Conservation (phyloP, 805 yeast species). For the Komagataella phaffii region DNA sequence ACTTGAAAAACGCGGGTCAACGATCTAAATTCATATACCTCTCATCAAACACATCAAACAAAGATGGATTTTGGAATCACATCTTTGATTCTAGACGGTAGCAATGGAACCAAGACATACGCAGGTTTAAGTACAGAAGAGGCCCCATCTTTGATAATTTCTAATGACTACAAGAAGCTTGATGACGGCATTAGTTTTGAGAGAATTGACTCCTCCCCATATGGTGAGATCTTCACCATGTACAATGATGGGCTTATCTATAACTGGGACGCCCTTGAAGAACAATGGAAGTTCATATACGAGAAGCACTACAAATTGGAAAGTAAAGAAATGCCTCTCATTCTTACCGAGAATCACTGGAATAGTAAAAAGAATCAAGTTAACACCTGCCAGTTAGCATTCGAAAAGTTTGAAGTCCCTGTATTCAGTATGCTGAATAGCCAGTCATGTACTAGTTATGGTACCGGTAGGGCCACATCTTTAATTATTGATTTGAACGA, state of each 20-base stretch:
- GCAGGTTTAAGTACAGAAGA: slow-evolving; percentile 63
- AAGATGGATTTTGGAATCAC: slow-evolving; percentile 25
- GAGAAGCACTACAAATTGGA: slow-evolving; percentile 35
- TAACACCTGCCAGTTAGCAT: slow-evolving; percentile 55
- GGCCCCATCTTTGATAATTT: slow-evolving; percentile 43
- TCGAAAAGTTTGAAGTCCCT: slow-evolving; percentile 65
- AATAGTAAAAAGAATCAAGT: slow-evolving; percentile 43
- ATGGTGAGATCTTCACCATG: slow-evolving; percentile 40
- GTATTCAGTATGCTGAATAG: slow-evolving; percentile 61
- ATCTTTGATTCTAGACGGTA: slow-evolving; percentile 58
- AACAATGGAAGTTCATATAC: slow-evolving; percentile 59
- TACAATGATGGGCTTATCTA: slow-evolving; percentile 52
- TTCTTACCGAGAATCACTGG: slow-evolving; percentile 49
- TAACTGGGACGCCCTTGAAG: slow-evolving; percentile 58
- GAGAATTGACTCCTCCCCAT: slow-evolving; percentile 27
- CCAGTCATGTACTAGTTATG: slow-evolving; percentile 66
- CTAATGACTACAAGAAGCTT: slow-evolving; percentile 32
- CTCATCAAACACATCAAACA: not conserved
- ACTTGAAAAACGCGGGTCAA: not conserved
- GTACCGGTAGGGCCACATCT: slow-evolving; percentile 68
- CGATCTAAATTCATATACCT: not conserved
- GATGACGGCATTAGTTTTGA: slow-evolving; percentile 20
- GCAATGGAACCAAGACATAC: slow-evolving; percentile 33
- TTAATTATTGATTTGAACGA: slow-evolving; percentile 75
- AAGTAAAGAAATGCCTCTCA: slow-evolving; percentile 45